Evolutionary conservation across 2,329 filamentous ascomycete genomes (phyloP).

Genomic region (Alternaria rosae): DNA sequence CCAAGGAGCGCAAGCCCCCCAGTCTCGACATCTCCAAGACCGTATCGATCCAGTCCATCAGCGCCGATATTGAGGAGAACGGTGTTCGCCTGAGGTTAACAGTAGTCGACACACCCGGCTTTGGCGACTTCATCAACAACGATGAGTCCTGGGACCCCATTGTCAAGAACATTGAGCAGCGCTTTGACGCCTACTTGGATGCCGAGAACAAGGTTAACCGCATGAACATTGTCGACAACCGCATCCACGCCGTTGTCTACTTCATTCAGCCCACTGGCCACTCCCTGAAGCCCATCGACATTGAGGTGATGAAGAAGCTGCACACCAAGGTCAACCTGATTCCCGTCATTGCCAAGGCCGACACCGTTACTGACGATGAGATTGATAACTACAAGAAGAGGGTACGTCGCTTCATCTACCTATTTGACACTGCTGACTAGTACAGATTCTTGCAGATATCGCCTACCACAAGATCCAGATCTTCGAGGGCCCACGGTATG

Average conservation of each 20-base stretch:
- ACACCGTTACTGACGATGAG: constrained; percentile 97
- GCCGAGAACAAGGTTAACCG: constrained; percentile 99
- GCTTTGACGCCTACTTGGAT: constrained; percentile 97
- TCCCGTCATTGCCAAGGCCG: constrained; percentile 97
- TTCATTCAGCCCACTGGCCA: constrained; percentile 99
- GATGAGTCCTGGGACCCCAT: constrained; percentile 99
- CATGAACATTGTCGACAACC: constrained; percentile 99
- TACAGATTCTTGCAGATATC: constrained; percentile 93
- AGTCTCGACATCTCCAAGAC: constrained; percentile 96
- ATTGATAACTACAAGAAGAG: constrained; percentile 93
- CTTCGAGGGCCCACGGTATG: constrained; percentile 97
- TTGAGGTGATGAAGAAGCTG: constrained; percentile 98
- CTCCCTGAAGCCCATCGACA: constrained; percentile 96
- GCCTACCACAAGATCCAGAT: constrained; percentile 98
- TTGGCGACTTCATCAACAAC: constrained; percentile 99
- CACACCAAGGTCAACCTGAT: constrained; percentile 99
- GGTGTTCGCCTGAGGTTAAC: constrained; percentile 95
- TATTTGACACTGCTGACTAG: constrained; percentile 18
- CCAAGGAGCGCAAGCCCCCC: constrained; percentile 97
- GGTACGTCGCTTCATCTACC: constrained; percentile 65
- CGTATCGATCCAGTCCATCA: constrained; percentile 63
- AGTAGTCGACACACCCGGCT: constrained; percentile 96
- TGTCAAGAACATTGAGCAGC: constrained; percentile 99
- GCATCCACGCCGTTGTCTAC: constrained; percentile 98
- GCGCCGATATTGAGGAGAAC: constrained; percentile 86